These are phyloP conservation scores for Hypoxylon crocopeplum DNA, from an alignment of 495 filamentous ascomycete genomes.

Conservation along the genomic window DNA sequence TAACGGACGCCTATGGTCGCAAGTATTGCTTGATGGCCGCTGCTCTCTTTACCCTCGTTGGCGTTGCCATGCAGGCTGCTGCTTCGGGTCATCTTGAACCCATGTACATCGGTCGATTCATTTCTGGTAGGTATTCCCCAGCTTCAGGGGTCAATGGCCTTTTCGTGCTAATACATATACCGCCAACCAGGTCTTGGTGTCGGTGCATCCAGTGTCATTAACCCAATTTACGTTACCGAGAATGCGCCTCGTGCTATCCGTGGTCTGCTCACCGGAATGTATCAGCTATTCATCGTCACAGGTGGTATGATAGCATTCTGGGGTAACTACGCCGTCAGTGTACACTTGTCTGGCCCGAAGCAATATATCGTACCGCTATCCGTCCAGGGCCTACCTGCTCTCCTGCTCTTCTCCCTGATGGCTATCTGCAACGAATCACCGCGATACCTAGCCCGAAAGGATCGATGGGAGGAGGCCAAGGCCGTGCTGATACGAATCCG, in stretches of 20 bases:
- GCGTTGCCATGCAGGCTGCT: constrained; percentile 50
- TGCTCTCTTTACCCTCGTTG: constrained; percentile 46
- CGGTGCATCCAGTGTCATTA: constrained; percentile 66
- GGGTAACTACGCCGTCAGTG: constrained; percentile 64
- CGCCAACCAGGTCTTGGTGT: constrained; percentile 59
- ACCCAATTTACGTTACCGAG: constrained; percentile 65
- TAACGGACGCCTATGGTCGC: constrained; percentile 65
- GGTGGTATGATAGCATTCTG: constrained; percentile 73
- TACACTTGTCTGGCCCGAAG: constrained; percentile 58
- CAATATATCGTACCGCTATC: constrained; percentile 73
- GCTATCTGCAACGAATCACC: constrained; percentile 71
- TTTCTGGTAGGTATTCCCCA: constrained; percentile 57
- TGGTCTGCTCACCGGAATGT: constrained; percentile 71
- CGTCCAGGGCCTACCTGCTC: constrained; percentile 69
- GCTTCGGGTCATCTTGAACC: constrained; percentile 52
- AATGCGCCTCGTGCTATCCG: constrained; percentile 76
- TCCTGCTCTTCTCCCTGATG: constrained; percentile 64
- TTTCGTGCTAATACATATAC: background rate
- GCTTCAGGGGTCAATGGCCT: background rate
- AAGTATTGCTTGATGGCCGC: constrained; percentile 50
- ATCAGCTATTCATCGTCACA: constrained; percentile 70
- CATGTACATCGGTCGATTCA: constrained; percentile 72
- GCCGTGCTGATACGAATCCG: constrained; percentile 62
- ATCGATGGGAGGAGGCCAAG: constrained; percentile 72
- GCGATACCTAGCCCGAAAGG: constrained; percentile 71